A percentile compares a stretch with the other conserved stretches of the same genome.
Evolutionary conservation across 202 grass and related monocot genomes (phyloP).

Genomic region (Dendrocalamus latiflorus): DNA sequence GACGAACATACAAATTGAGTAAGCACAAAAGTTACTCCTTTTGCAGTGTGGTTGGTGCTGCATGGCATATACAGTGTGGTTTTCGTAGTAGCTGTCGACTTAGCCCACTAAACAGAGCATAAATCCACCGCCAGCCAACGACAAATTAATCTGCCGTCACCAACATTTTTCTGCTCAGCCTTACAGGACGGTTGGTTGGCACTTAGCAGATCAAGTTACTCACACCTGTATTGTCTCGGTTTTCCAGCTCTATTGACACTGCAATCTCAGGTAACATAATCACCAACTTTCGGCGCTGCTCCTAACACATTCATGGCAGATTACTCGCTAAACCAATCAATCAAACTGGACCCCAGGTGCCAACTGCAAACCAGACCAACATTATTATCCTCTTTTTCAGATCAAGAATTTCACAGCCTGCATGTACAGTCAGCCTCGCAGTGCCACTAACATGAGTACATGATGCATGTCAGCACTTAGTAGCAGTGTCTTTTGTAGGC

Average conservation of each 20-base stretch:
- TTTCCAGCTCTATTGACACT: neutral
- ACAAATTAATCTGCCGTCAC: too few species aligned
- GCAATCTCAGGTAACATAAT: neutral
- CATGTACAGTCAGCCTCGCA: neutral
- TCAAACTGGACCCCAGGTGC: neutral
- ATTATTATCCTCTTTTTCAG: neutral
- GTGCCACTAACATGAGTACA: neutral
- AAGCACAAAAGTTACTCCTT: too few species aligned
- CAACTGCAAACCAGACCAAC: slow-evolving; percentile 30
- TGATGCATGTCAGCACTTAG: neutral
- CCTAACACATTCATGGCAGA: neutral
- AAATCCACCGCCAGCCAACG: too few species aligned
- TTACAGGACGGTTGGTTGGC: neutral
- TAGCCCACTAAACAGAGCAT: too few species aligned
- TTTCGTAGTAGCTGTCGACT: too few species aligned
- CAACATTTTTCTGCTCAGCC: neutral
- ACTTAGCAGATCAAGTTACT: neutral
- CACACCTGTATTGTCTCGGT: neutral
- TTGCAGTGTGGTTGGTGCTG: too few species aligned
- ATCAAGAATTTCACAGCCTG: neutral
- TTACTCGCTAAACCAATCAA: neutral
- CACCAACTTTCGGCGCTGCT: neutral
- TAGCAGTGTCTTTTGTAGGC: neutral
- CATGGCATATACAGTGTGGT: too few species aligned
- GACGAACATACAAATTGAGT: too few species aligned